These are phyloP conservation scores for Trichosporon asahii DNA, from an alignment of 1,284 basidiomycete species.

Conservation along the genomic window DNA sequence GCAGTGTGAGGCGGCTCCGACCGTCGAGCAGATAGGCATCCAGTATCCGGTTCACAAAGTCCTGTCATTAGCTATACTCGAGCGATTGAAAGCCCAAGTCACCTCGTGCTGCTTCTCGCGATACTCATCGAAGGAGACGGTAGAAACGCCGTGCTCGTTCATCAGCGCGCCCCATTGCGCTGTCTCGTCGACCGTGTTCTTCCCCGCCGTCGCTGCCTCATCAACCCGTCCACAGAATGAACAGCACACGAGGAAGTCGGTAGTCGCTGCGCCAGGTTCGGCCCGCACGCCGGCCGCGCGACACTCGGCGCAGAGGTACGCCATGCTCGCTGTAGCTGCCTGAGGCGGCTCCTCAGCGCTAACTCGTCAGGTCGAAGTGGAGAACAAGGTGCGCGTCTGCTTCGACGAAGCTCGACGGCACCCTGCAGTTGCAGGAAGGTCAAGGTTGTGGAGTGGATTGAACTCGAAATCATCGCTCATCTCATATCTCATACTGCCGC, in stretches of 20 bases:
- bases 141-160: conserved; percentile 16
- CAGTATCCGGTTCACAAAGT: conserved; percentile 16
- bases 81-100: neutral
- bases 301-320: conserved; percentile 15
- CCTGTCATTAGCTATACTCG: conserved; percentile 10
- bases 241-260: conserved; percentile 25
- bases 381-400: conserved; percentile 16
- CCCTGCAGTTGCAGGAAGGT: conserved; percentile 8
- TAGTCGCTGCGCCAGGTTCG: neutral
- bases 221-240: conserved; percentile 32
- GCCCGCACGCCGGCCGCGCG: conserved; percentile 11
- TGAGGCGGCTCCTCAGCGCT: neutral
- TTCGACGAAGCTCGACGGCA: conserved; percentile 15
- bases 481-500: neutral
- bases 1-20: conserved; percentile 9
- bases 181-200: conserved; percentile 20
- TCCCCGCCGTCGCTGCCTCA: conserved; percentile 20
- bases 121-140: conserved; percentile 14
- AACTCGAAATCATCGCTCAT: neutral
- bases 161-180: conserved; percentile 23
- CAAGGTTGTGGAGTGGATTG: neutral
- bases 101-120: conserved; percentile 21
- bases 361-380: neutral
- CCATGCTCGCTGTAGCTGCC: neutral
- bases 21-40: conserved; percentile 21